Evolutionary conservation across 164 flowering plant genomes (phyloP), one percentile per base, ranked within the genome.

Genomic region (Malania oleifera): DNA sequence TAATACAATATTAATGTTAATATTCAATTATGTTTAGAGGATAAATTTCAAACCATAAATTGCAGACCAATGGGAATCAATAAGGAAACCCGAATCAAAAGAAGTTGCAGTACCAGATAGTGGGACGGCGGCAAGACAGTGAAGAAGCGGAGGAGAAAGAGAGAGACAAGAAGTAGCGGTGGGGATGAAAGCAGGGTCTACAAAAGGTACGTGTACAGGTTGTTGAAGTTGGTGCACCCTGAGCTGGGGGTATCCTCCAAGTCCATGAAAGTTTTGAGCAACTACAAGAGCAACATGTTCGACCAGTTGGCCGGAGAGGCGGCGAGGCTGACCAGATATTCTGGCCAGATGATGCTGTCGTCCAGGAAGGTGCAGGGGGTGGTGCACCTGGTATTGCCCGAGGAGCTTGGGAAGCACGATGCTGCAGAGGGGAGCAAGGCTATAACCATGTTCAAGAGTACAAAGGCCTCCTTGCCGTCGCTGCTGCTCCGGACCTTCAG

Each of bases 141-240:
- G 39, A 52, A 61, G 51, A 47, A 31, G 26, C 35, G 54, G 43
- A 52, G 53, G 48, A 59, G 22, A 47, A 60, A 19, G 61, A 20
- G 54, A 22, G 29, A 34, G 65, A 26, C 29, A 48, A 4, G 59
- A 45, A 6, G 59, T 49, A 10, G 34, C 9, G 58, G 27, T 0
- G 60, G 45, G 0, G 68, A 52, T 1, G 66, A 61, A 1, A 65
- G 71, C 0, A 81, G 59, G 26, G 80, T 55, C 57, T 86, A 83
- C 69, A 76, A 66, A 69, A 79, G 78, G 71, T 88, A 86, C 54
- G 77, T 88, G 69, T 78, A 24, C 37, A 79, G 39, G 68, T 95
- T 91, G 28, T 38, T 88, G 79, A 91, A 85, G 73, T 89, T 84
- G 46, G 93, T 88, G 23, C 96, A 86, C 58, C 98, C 96, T 0